A percentile compares a stretch with the other conserved stretches of the same genome.
These are phyloP conservation scores for Plasmodium sp. DNA, from an alignment of 169 alveolate species.

Conservation along the genomic window DNA sequence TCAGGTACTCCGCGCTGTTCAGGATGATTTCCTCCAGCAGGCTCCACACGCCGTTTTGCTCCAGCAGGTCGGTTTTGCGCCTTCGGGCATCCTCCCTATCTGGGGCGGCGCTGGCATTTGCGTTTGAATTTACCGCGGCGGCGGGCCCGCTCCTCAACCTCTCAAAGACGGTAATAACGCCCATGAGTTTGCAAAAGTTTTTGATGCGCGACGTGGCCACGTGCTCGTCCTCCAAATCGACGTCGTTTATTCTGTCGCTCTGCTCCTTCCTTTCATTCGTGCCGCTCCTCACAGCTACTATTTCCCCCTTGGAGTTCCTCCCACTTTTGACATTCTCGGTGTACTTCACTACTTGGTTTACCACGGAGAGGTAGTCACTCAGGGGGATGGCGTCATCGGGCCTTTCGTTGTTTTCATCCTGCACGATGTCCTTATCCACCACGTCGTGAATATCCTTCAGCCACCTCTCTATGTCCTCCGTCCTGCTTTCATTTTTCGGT, in stretches of 20 bases:
- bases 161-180: background rate
- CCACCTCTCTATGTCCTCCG: slow-evolving; percentile 39
- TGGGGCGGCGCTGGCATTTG: background rate
- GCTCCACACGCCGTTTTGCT: slow-evolving; percentile 13
- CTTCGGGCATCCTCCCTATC: background rate
- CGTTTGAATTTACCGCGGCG: background rate
- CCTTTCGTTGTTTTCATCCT: background rate
- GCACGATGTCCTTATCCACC: slow-evolving; percentile 5
- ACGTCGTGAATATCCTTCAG: slow-evolving; percentile 12
- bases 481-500: slow-evolving; percentile 26
- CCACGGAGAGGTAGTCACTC: background rate
- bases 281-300: background rate
- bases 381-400: background rate
- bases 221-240: slow-evolving; percentile 28
- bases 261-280: background rate
- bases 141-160: background rate
- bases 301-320: background rate
- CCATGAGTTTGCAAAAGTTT: slow-evolving; percentile 37
- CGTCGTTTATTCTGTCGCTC: background rate
- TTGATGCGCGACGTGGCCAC: background rate
- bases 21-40: slow-evolving; percentile 41
- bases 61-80: background rate
- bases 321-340: slow-evolving; percentile 26
- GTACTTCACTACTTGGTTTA: slow-evolving; percentile 18
- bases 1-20: slow-evolving; percentile 45